These are phyloP conservation scores for Neurospora cerealis DNA, from an alignment of 495 filamentous ascomycete genomes.

Conservation along the genomic window DNA sequence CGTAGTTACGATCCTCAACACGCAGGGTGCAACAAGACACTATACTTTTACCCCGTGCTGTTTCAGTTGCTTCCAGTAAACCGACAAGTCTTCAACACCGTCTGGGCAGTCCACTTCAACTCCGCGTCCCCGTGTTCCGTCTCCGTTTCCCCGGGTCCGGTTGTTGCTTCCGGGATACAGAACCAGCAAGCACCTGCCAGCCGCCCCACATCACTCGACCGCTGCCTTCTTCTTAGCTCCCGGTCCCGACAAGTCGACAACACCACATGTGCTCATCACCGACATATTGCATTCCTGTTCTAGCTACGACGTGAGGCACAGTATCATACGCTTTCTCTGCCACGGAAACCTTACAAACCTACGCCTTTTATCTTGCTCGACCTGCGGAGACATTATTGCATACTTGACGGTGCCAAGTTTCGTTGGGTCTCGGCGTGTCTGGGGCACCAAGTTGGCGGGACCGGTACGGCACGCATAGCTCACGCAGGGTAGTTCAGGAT, in stretches of 20 bases:
- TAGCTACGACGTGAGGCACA: neutral
- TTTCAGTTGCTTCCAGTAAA: neutral
- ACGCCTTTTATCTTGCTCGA: neutral
- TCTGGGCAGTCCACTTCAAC: neutral
- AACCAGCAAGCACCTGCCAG: neutral
- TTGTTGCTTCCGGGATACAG: neutral
- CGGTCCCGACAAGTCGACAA: neutral
- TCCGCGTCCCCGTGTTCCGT: neutral
- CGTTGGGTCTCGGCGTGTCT: neutral
- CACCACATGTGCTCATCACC: neutral
- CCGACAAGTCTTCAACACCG: neutral
- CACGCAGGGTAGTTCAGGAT: slow-evolving; percentile 36
- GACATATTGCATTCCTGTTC: neutral
- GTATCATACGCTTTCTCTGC: neutral
- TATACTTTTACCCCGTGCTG: neutral
- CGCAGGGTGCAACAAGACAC: neutral
- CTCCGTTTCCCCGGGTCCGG: neutral
- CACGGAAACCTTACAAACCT: neutral
- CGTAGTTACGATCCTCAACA: neutral
- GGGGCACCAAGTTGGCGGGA: neutral
- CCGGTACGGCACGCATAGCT: neutral
- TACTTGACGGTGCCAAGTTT: neutral
- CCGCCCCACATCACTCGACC: neutral
- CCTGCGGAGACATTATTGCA: neutral
- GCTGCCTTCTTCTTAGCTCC: neutral